Base-by-base conservation (phyloP, 179 eudicot species). In the Drosera spatulata region DNA sequence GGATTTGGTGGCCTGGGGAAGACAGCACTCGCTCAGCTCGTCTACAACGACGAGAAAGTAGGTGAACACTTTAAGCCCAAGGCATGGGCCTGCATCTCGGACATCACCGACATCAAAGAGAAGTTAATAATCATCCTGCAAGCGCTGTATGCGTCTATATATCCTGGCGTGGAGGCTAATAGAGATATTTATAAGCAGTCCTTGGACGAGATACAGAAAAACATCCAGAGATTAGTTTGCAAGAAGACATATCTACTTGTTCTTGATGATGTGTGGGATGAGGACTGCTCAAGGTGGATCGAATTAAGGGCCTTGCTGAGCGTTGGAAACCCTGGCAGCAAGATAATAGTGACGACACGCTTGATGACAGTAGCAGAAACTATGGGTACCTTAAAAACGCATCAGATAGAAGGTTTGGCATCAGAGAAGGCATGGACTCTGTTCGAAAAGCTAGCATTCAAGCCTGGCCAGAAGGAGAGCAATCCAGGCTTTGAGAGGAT, bases 321-420 rank as follows among this genome's bases (percentile, higher is more conserved):
- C 0, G 52, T 22, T 39, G 59, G 46, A 11, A 33, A 7, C 3
- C 37, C 2, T 33, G 72, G 67, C 2, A 62, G 63, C 8, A 57
- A 13, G 52, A 57, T 69, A 3, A 4, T 57, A 3, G 22, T 68
- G 10, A 68, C 72, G 38, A 62, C 72, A 5, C 60, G 66, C 0
- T 44, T 3, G 1, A 7, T 9, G 0, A 2, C 3, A 14, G 72
- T 61, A 4, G 67, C 57, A 3, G n/a, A 3, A 6, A 40, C 57
- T 4, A 13, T 22, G 13, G 37, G 3, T 4, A 58, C 62, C 1
- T 6, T 37, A 2, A 0, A 7, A 33, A 46, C 47, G 3, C 39
- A 50, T 44, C 12, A 2, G 9, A 50, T 68, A 6, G n/a, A 39
- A 12, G 67, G 62, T 6, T 40, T 68, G 37, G 33, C 67, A 3